Conservation (phyloP, 2,329 filamentous ascomycete genomes). For the Colletotrichum magnum region DNA sequence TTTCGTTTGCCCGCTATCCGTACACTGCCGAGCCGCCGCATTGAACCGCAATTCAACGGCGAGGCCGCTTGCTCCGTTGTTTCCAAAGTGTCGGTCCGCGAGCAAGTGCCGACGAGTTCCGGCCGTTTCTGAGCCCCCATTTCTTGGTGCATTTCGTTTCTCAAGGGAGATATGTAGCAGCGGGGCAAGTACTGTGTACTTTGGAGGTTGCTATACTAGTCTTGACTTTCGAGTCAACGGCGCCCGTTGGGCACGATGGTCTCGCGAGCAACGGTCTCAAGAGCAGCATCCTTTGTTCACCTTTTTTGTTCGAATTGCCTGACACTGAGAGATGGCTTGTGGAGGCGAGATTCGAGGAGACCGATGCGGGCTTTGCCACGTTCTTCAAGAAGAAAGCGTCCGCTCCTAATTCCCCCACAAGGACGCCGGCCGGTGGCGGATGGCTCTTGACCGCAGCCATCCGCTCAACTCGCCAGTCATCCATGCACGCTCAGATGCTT, state of each 20-base stretch:
- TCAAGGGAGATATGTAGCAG: not conserved
- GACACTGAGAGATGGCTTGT: not conserved
- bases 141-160: not conserved
- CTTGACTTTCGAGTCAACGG: not conserved
- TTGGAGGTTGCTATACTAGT: not conserved
- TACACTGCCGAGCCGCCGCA: constrained; percentile 19
- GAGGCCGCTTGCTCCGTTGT: constrained; percentile 5
- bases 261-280: constrained; percentile 27
- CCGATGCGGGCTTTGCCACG: constrained; percentile 3
- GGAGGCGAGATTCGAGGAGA: not conserved
- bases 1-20: too few species aligned
- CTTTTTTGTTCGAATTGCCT: constrained; percentile 2
- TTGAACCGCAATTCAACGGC: constrained; percentile 15
- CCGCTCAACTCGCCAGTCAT: constrained; percentile 6
- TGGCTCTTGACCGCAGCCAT: not conserved
- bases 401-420: constrained; percentile 4
- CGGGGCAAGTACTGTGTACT: constrained; percentile 18
- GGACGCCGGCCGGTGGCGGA: not conserved
- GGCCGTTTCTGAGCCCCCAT: constrained; percentile 8
- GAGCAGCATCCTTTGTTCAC: constrained; percentile 23
- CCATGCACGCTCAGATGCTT: constrained; percentile 27
- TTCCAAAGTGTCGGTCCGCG: constrained; percentile 6
- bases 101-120: constrained; percentile 5
- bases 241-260: not conserved
- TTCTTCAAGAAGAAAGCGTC: constrained; percentile 14